Evolutionary conservation across 805 yeast species (phyloP).

Genomic region (Candida qinlingensis): DNA sequence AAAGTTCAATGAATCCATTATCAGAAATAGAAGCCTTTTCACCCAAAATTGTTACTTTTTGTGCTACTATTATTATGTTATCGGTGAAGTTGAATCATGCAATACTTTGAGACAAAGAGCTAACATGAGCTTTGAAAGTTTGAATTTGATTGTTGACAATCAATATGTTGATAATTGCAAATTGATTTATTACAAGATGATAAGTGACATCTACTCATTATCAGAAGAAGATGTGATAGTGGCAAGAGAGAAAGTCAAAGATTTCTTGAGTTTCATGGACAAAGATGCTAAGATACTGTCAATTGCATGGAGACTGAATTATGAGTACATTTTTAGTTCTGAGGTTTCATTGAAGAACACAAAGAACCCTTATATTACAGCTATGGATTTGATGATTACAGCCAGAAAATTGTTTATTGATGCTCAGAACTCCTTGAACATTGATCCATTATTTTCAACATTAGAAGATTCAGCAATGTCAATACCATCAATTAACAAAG

Average conservation of each 20-base stretch:
- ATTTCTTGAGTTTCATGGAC: conserved; percentile 16
- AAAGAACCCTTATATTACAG: conserved; percentile 17
- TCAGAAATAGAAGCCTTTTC: conserved; percentile 7
- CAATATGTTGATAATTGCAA: conserved; percentile 19
- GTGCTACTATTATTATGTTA: conserved; percentile 14
- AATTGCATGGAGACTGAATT: conserved; percentile 17
- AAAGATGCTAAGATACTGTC: conserved; percentile 16
- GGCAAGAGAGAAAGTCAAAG: conserved; percentile 12
- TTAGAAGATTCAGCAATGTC: conserved; percentile 47
- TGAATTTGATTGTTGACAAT: conserved; percentile 8
- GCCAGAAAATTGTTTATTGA: conserved; percentile 26
- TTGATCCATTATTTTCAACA: conserved; percentile 45
- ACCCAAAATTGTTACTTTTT: conserved; percentile 20
- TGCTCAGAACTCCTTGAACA: conserved; percentile 28
- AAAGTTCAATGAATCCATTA: conserved; percentile 18
- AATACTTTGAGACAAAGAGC: conserved; percentile 6
- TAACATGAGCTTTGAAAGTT: conserved; percentile 12
- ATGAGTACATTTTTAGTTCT: conserved; percentile 19
- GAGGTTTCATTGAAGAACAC: conserved; percentile 14
- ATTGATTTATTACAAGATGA: conserved; percentile 18
- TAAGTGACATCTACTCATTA: conserved; percentile 14
- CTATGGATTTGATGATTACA: conserved; percentile 26
- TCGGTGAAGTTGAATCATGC: conserved; percentile 14
- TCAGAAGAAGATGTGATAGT: background rate
- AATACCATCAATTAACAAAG: conserved; percentile 31